A percentile compares a stretch with the other conserved stretches of the same genome.
Conservation (phyloP, 73 alveolate genomes). For the Paramecium biaurelia region DNA sequence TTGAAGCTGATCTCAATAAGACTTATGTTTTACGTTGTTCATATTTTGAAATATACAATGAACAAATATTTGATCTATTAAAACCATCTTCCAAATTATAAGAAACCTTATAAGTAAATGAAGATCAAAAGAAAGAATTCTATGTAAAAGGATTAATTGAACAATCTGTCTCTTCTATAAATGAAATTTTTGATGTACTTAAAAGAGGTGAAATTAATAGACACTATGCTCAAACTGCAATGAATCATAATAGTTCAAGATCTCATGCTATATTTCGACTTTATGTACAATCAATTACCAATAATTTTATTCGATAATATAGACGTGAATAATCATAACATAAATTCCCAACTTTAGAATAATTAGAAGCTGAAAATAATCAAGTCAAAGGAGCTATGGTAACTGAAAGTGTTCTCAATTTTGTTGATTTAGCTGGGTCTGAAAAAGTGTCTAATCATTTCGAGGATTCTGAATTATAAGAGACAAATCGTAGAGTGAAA, state of each 20-base stretch:
- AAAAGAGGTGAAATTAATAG: slow-evolving; percentile 79
- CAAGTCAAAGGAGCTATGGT: slow-evolving; percentile 21
- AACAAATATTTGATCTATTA: slow-evolving; percentile 91
- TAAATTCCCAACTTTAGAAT: neutral
- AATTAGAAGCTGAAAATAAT: neutral
- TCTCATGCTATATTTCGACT: slow-evolving; percentile 85
- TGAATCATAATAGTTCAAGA: slow-evolving; percentile 84
- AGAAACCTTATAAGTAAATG: slow-evolving; percentile 63
- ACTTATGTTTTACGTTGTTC: slow-evolving; percentile 83
- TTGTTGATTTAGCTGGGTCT: slow-evolving; percentile 99
- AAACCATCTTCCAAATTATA: slow-evolving; percentile 62
- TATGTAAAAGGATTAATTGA: slow-evolving; percentile 80
- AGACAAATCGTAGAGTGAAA: slow-evolving; percentile 67
- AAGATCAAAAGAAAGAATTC: slow-evolving; percentile 79
- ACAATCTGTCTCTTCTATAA: slow-evolving; percentile 71
- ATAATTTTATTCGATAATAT: slow-evolving; percentile 23
- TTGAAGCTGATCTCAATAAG: slow-evolving; percentile 48
- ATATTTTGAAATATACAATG: slow-evolving; percentile 94
- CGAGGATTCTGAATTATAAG: slow-evolving; percentile 21
- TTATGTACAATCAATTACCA: slow-evolving; percentile 53
- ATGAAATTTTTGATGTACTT: slow-evolving; percentile 78
- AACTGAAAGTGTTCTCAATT: slow-evolving; percentile 65
- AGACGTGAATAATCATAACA: slow-evolving; percentile 45
- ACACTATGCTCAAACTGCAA: slow-evolving; percentile 82
- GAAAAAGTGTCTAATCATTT: slow-evolving; percentile 79